Evolutionary conservation across 441 rosid genomes (phyloP).

Genomic region (Croton setiger): DNA sequence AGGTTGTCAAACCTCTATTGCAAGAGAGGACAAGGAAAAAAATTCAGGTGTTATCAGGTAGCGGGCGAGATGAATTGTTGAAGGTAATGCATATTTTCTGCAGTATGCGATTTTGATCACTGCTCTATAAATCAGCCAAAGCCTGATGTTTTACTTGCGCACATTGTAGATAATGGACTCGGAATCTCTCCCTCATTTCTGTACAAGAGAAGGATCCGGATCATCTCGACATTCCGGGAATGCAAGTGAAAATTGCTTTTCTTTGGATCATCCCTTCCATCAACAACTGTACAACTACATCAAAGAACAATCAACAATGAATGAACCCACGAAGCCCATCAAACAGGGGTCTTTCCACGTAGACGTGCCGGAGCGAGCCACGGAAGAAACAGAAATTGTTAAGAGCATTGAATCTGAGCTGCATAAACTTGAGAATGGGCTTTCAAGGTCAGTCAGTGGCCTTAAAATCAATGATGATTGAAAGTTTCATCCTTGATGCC

Average conservation of each 20-base stretch:
- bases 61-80: conserved; percentile 73
- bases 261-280: conserved; percentile 80
- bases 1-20: conserved; percentile 92
- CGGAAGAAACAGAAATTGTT: conserved; percentile 57
- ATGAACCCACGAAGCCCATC: conserved; percentile 39
- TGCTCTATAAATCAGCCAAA: background rate
- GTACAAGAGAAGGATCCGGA: conserved; percentile 80
- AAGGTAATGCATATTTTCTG: conserved; percentile 43
- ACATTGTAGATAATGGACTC: conserved; percentile 71
- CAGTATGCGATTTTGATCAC: background rate
- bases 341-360: conserved; percentile 93
- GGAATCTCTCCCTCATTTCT: conserved; percentile 86
- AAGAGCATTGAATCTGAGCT: conserved; percentile 73
- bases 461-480: conserved; percentile 35
- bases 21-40: conserved; percentile 92
- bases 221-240: conserved; percentile 50
- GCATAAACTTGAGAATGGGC: conserved; percentile 53
- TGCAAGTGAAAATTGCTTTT: conserved; percentile 45
- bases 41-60: conserved; percentile 71
- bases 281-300: conserved; percentile 80
- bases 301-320: conserved; percentile 50
- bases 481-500: too few relatives aligned
- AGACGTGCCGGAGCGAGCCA: conserved; percentile 59
- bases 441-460: conserved; percentile 30
- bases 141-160: conserved; percentile 17